A percentile compares a stretch with the other conserved stretches of the same genome.
phyloP scores from a whole-genome alignment of 345 rosid genomes.

The Trapa bicornis region DNA sequence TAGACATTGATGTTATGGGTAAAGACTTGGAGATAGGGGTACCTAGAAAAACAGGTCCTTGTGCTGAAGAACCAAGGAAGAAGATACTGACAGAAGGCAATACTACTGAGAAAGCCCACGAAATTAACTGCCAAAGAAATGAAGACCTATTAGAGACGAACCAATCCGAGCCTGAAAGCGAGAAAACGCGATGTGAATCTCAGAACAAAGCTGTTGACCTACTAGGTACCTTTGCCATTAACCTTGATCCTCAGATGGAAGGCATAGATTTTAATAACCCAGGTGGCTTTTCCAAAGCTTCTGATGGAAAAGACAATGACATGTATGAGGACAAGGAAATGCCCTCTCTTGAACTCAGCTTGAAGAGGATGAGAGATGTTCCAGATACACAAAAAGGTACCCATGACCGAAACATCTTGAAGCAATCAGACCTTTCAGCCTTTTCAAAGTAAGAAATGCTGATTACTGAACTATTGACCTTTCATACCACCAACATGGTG shows the following conservation, averaged over 20 bases:
- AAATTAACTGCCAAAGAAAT: constrained; percentile 14
- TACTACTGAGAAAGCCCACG: constrained; percentile 15
- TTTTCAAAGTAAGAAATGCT: constrained; percentile 30
- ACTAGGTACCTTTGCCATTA: constrained; percentile 9
- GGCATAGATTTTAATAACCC: constrained; percentile 10
- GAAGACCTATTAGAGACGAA: constrained; percentile 14
- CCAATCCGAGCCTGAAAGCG: constrained; percentile 17
- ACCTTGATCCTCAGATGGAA: constrained; percentile 16
- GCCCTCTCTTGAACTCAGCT: constrained; percentile 34
- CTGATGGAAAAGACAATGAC: constrained; percentile 15
- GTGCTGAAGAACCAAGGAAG: constrained; percentile 15
- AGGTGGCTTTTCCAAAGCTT: constrained; percentile 13
- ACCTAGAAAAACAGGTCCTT: constrained; percentile 12
- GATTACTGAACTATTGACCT: background rate
- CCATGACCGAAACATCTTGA: constrained; percentile 24
- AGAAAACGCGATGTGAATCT: constrained; percentile 14
- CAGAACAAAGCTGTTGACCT: constrained; percentile 3
- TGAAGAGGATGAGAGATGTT: constrained; percentile 27
- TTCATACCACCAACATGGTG: background rate
- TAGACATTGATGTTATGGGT: constrained; percentile 22
- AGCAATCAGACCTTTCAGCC: constrained; percentile 41
- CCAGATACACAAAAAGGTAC: constrained; percentile 8
- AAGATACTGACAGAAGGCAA: constrained; percentile 9
- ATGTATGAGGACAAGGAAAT: constrained; percentile 13
- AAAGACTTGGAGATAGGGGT: constrained; percentile 28